Percentiles rank a stretch among this genome's conserved stretches.
Conservation (phyloP, 176 grass and related monocot species). For the barley (Hordeum vulgare) region MorexV3_pseudomolecules_assembly NC_058523.1:413456479-413456978, state of each 20-base stretch:
- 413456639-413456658: background rate
- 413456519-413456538: constrained; percentile 86
- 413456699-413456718: constrained; percentile 38
- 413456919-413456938: background rate
- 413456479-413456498: constrained; percentile 89
- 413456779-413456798: constrained; percentile 81
- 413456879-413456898: background rate
- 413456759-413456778: constrained; percentile 95
- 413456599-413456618: constrained; percentile 89
- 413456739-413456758: constrained; percentile 77
- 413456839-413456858: background rate
- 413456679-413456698: background rate
- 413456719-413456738: constrained; percentile 83
- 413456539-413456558: constrained; percentile 92
- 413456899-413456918: background rate
- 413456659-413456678: background rate
- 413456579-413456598: constrained; percentile 90
- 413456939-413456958: background rate
- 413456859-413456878: background rate
- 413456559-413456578: constrained; percentile 89
- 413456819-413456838: constrained; percentile 21
- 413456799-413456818: constrained; percentile 94
- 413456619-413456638: background rate
- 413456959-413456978: background rate
- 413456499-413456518: constrained; percentile 96